A percentile compares a stretch with the other conserved stretches of the same genome.
phyloP scores from a whole-genome alignment of 805 yeast genomes.

The Candida stauntonica region DNA sequence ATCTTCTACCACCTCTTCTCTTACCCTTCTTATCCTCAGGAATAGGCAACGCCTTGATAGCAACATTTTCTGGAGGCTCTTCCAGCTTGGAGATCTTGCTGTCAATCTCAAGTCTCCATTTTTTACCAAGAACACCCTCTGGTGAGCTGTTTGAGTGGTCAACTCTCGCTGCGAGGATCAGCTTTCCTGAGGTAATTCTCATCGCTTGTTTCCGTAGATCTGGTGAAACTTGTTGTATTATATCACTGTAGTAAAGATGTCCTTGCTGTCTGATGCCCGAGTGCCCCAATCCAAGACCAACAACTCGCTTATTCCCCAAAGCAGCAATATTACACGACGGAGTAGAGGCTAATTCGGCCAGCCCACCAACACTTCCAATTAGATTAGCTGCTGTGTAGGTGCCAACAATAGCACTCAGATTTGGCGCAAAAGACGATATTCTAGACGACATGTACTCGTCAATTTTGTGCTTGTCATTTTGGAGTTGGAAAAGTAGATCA shows the following conservation, averaged over 20 bases:
- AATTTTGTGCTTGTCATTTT: slow-evolving; percentile 39
- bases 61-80: slow-evolving; percentile 68
- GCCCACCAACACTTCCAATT: slow-evolving; percentile 63
- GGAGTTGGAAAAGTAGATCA: slow-evolving; percentile 42
- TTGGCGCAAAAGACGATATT: slow-evolving; percentile 69
- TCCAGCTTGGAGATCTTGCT: slow-evolving; percentile 64
- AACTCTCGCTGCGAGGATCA: slow-evolving; percentile 76
- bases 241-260: slow-evolving; percentile 54
- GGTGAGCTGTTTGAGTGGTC: slow-evolving; percentile 48
- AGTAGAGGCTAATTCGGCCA: slow-evolving; percentile 55
- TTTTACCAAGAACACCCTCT: slow-evolving; percentile 52
- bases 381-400: slow-evolving; percentile 69
- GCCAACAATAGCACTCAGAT: slow-evolving; percentile 68
- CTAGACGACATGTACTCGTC: slow-evolving; percentile 52
- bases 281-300: slow-evolving; percentile 37
- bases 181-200: slow-evolving; percentile 74
- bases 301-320: slow-evolving; percentile 52
- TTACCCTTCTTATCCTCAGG: slow-evolving; percentile 71
- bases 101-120: slow-evolving; percentile 56
- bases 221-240: slow-evolving; percentile 56
- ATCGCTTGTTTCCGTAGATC: slow-evolving; percentile 63
- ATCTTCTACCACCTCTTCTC: slow-evolving; percentile 80
- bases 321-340: slow-evolving; percentile 86
- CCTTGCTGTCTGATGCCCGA: slow-evolving; percentile 61
- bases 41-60: slow-evolving; percentile 60